A percentile compares a stretch with the other conserved stretches of the same genome.
phyloP scores from a whole-genome alignment of 108 stramenopile species.

The Cyclotella baltica region DNA sequence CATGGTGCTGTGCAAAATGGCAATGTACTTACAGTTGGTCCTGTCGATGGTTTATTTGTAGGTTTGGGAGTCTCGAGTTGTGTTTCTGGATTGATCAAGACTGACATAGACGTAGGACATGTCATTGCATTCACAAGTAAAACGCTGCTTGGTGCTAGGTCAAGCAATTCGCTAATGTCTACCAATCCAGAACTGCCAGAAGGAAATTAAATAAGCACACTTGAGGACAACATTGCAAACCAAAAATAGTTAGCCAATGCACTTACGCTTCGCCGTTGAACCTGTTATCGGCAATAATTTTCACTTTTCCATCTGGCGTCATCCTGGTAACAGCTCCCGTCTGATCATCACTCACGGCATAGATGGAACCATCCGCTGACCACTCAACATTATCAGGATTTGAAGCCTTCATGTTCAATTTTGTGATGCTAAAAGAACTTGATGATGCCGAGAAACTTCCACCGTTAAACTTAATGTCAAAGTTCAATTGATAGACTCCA shows the following conservation, averaged over 20 bases:
- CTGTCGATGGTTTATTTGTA: background rate
- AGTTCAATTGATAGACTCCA: constrained; percentile 31
- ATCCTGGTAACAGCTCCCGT: constrained; percentile 26
- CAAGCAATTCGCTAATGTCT: constrained; percentile 9
- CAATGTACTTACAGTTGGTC: background rate
- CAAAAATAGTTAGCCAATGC: background rate
- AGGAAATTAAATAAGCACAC: background rate
- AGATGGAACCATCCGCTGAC: constrained; percentile 34
- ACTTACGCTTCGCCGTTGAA: constrained; percentile 15
- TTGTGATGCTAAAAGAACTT: constrained; percentile 24
- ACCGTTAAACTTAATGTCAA: constrained; percentile 16
- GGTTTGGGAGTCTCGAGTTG: background rate
- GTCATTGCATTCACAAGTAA: constrained; percentile 5
- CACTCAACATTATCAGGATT: constrained; percentile 52
- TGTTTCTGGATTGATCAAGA: constrained; percentile 6
- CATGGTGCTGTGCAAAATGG: no score
- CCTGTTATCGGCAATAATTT: constrained; percentile 2
- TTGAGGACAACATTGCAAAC: background rate
- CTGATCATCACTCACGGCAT: constrained; percentile 28
- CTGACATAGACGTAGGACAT: constrained; percentile 8
- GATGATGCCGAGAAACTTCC: constrained; percentile 2
- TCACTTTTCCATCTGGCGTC: constrained; percentile 28
- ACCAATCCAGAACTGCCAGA: background rate
- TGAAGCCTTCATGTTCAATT: background rate
- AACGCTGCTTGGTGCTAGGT: constrained; percentile 10